Evolutionary conservation across 2,329 filamentous ascomycete species (phyloP).

Genomic region (Epichloe baconii): DNA sequence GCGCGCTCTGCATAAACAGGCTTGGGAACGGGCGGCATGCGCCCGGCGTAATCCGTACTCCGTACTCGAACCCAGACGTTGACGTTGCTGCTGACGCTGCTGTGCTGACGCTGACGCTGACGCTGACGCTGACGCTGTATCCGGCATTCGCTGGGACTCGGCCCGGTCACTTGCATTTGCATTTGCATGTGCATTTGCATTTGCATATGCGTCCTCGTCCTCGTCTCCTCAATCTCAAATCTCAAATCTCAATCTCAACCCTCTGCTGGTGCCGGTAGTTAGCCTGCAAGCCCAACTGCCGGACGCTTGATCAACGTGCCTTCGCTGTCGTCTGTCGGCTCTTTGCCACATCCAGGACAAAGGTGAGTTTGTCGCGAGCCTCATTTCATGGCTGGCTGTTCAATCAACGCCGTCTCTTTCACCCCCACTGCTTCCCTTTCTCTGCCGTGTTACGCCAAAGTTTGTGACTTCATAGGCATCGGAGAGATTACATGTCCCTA

Average conservation of each 20-base stretch:
- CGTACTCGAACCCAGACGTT: conserved; percentile 1
- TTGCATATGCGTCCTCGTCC: conserved; percentile 8
- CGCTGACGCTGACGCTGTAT: not conserved
- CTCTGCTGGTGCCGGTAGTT: conserved; percentile 21
- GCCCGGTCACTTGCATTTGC: conserved; percentile 4
- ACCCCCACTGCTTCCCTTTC: not conserved
- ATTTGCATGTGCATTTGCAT: conserved; percentile 3
- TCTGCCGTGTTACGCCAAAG: not conserved
- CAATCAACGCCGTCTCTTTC: not conserved
- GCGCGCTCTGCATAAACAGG: conserved; percentile 6
- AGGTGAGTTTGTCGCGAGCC: conserved; percentile 13
- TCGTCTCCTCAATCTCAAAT: conserved; percentile 8
- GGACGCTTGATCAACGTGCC: conserved; percentile 19
- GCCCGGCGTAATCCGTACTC: conserved; percentile 18
- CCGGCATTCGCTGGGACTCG: conserved; percentile 1
- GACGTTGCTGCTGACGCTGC: not conserved
- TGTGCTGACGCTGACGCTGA: not conserved
- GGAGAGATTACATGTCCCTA: not conserved
- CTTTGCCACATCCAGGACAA: conserved; percentile 12
- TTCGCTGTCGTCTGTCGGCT: conserved; percentile 10
- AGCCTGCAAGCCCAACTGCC: conserved; percentile 31
- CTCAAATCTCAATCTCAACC: conserved; percentile 8
- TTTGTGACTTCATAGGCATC: not conserved
- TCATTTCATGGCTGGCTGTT: not conserved
- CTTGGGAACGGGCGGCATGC: conserved; percentile 17